phyloP scores from a whole-genome alignment of 306 rosid genomes.

The Ochetophila trinervis region DNA sequence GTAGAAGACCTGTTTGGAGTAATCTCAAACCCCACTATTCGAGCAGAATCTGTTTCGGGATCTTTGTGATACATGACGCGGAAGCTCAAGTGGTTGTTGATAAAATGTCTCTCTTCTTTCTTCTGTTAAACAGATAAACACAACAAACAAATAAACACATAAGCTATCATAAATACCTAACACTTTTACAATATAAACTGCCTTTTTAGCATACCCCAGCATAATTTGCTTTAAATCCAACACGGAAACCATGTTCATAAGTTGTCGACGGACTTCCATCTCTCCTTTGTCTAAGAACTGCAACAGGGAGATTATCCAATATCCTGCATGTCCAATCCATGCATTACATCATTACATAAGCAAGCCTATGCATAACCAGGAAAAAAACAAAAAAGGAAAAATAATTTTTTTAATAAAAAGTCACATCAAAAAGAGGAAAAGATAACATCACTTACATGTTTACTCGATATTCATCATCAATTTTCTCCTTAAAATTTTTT shows the following conservation, averaged over 20 bases:
- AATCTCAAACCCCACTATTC: slow-evolving; percentile 98
- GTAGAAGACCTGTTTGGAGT: slow-evolving; percentile 77
- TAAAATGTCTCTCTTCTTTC: slow-evolving; percentile 93
- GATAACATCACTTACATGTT: slow-evolving; percentile 65
- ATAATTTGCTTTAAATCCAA: slow-evolving; percentile 94
- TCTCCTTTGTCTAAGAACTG: slow-evolving; percentile 88
- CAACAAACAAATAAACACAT: slow-evolving; percentile 26
- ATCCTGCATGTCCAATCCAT: slow-evolving; percentile 60
- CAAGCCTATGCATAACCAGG: not conserved
- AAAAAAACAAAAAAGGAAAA: not conserved
- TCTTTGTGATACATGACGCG: slow-evolving; percentile 97
- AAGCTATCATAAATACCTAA: slow-evolving; percentile 10
- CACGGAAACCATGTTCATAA: slow-evolving; percentile 92
- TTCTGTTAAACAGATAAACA: slow-evolving; percentile 51
- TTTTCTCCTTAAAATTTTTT: slow-evolving; percentile 87
- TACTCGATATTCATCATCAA: slow-evolving; percentile 87
- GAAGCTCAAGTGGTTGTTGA: slow-evolving; percentile 96
- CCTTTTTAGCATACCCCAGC: slow-evolving; percentile 70
- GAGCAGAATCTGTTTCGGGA: slow-evolving; percentile 81
- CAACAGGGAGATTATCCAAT: slow-evolving; percentile 97
- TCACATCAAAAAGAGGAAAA: too few relatives aligned
- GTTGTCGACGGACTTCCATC: slow-evolving; percentile 89
- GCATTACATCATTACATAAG: not conserved
- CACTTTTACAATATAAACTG: slow-evolving; percentile 22
- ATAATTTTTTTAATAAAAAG: too few relatives aligned